These are phyloP conservation scores for Spizellomyces punctatus DNA, from an alignment of 192 early-diverging fungal species.

Conservation along the genomic window DNA sequence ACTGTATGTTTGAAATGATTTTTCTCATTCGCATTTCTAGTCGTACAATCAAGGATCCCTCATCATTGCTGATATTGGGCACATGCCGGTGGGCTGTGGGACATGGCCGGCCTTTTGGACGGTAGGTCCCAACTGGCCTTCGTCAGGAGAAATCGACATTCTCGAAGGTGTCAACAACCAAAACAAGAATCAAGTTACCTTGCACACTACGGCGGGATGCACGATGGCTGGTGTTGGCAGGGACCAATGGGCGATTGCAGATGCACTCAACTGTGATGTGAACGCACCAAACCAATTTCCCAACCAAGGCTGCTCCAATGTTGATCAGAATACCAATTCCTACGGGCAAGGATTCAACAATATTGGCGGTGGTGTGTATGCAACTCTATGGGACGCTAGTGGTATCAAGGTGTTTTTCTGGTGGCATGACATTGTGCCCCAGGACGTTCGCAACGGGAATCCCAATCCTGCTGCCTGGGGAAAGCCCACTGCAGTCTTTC, in stretches of 20 bases:
- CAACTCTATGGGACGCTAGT: conserved; percentile 30
- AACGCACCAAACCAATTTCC: conserved; percentile 3
- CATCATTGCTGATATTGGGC: neutral
- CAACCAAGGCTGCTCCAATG: conserved; percentile 30
- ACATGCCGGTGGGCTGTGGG: conserved; percentile 52
- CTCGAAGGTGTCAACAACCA: conserved; percentile 48
- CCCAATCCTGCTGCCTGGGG: conserved; percentile 44
- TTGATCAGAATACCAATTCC: conserved; percentile 6
- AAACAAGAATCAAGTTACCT: conserved; percentile 27
- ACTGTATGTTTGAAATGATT: too few relatives aligned
- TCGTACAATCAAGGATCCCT: too few relatives aligned
- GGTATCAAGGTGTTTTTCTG: conserved; percentile 51
- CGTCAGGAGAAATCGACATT: conserved; percentile 52
- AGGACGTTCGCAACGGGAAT: conserved; percentile 32
- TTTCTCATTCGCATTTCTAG: too few relatives aligned
- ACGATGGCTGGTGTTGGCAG: conserved; percentile 28
- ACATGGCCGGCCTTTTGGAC: conserved; percentile 58
- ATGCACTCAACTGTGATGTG: conserved; percentile 3
- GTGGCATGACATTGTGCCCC: conserved; percentile 31
- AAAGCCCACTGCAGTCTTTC: conserved; percentile 25
- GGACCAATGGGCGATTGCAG: conserved; percentile 3
- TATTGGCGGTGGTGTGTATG: conserved; percentile 46
- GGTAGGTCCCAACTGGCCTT: conserved; percentile 47
- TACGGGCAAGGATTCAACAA: conserved; percentile 42
- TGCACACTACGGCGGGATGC: conserved; percentile 43